Evolutionary conservation across 2,329 filamentous ascomycete genomes (phyloP), one percentile per base, ranked within the genome.

Genomic region (Aciculosporium take): DNA sequence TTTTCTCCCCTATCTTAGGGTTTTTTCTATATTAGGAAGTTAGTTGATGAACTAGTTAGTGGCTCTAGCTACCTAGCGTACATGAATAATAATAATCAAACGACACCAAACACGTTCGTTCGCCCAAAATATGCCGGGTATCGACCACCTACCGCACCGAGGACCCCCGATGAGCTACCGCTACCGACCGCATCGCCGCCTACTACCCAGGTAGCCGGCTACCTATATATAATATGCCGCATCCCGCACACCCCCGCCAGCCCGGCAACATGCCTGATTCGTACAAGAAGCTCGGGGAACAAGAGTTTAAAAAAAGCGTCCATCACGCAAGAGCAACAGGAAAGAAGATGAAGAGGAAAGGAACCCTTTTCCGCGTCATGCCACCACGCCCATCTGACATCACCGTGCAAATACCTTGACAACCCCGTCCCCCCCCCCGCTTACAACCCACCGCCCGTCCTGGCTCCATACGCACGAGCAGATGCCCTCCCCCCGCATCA

Each of bases 401-500:
- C 58, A 78, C 44, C 75, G 67, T 42, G 76, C 71, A 66, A 79
- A 96, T 43, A 96, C 88, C 68, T 96, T 96, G 47, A 95, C 89
- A 28, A 94, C 81, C 6, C 91, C 91, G 59, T 98, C 91, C 10
- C 91, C 91, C 31, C 91, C 91, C 29, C 83, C 89, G 53, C 86
- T 93, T 43, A 96, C 85, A 29, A 98, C 88, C 74, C 91, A 91
- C 50, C 87, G 76, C 27, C 89, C 88, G 56, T 98, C 91, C 53
- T 87, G 83, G 57, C 87, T 94, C 91, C 91, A 98, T 15, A 91
- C 84, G 4, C 94, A 89, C 13, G 81, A 76, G 62, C 89, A 96
- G 7, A 96, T 86, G 18, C 91, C 91, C 59, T 98, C 91, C 37
- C 89, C 91, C 39, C 91, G 78, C 88, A 96, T 95, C 49, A 93